Conservation (phyloP, 1,284 basidiomycete species). For the Tremellales sp. region DNA sequence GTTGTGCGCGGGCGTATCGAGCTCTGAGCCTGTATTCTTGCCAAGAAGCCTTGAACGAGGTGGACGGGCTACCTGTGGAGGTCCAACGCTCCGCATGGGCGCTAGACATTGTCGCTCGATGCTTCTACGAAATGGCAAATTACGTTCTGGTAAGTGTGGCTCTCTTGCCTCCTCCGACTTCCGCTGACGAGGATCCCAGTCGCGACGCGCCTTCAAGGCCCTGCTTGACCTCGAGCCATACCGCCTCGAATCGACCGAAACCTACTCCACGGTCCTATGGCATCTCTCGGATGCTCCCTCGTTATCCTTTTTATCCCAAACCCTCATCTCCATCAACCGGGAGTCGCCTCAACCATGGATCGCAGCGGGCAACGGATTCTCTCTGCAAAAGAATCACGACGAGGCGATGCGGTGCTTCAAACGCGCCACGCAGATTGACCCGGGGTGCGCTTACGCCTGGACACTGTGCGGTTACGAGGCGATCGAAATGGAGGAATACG, state of each 20-base stretch:
- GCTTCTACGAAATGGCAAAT: conserved; percentile 81
- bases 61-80: conserved; percentile 69
- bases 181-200: background rate
- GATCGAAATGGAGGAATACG: conserved; percentile 80
- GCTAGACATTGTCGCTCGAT: conserved; percentile 73
- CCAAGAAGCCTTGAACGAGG: conserved; percentile 64
- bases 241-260: conserved; percentile 83
- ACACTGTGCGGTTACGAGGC: conserved; percentile 92
- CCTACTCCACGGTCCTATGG: conserved; percentile 91
- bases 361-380: conserved; percentile 87
- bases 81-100: conserved; percentile 73
- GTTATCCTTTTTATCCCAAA: conserved; percentile 84
- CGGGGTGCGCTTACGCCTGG: conserved; percentile 82
- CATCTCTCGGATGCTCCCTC: conserved; percentile 75
- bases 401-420: conserved; percentile 89
- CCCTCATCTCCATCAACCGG: conserved; percentile 74
- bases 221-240: conserved; percentile 77
- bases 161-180: too few species aligned
- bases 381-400: conserved; percentile 80
- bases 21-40: conserved; percentile 72
- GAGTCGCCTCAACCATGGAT: conserved; percentile 88
- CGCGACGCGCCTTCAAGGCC: conserved; percentile 73
- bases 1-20: conserved; percentile 71
- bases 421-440: conserved; percentile 77
- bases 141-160: conserved; percentile 68